Percentiles rank a stretch among this genome's conserved stretches.
Conservation (phyloP, 805 yeast genomes). For the Tetrapisispora fleetii region DNA sequence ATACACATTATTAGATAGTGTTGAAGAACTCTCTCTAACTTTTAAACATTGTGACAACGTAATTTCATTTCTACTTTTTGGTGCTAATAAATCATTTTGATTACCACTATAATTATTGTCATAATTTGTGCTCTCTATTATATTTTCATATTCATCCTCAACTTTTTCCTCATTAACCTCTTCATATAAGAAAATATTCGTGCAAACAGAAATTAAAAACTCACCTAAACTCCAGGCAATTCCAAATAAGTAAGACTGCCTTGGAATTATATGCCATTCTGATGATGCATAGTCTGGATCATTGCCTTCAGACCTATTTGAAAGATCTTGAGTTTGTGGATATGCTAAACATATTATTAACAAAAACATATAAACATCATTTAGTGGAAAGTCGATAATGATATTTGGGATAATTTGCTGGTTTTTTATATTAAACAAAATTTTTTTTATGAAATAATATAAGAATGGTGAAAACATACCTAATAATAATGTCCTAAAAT, state of each 20-base stretch:
- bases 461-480: constrained; percentile 30
- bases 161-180: constrained; percentile 9
- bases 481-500: constrained; percentile 30
- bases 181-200: constrained; percentile 19
- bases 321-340: constrained; percentile 30
- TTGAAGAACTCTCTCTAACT: constrained; percentile 28
- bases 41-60: constrained; percentile 32
- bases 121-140: background rate
- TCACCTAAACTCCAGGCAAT: constrained; percentile 31
- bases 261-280: constrained; percentile 33
- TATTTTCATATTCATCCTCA: background rate
- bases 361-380: constrained; percentile 31
- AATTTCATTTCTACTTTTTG: constrained; percentile 18
- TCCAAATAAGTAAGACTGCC: constrained; percentile 33
- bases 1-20: constrained; percentile 26
- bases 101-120: background rate
- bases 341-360: constrained; percentile 32
- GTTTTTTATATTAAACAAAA: constrained; percentile 21
- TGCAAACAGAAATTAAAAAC: constrained; percentile 19
- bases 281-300: constrained; percentile 9
- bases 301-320: background rate
- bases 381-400: constrained; percentile 24
- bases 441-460: constrained; percentile 24
- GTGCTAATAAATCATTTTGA: background rate
- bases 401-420: constrained; percentile 24